Percentiles rank a stretch among this genome's conserved stretches.
phyloP scores from a whole-genome alignment of 345 rosid species.

The Erysimum cheiranthoides region DNA sequence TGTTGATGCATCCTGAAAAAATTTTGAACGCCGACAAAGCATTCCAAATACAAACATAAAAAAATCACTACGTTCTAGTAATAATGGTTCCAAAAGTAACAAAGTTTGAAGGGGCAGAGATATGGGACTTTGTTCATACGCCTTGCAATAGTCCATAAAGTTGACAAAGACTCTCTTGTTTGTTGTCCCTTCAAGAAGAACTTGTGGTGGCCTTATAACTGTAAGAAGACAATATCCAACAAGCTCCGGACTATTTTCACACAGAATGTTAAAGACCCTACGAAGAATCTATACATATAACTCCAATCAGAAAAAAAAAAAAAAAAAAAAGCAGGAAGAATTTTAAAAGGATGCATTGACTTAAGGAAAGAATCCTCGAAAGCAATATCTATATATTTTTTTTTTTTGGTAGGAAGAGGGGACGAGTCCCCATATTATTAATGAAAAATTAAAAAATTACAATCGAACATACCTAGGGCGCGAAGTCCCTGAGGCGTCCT shows the following conservation, averaged over 20 bases:
- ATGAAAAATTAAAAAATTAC: too few species aligned
- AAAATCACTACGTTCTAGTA: background rate
- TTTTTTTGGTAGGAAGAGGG: too few species aligned
- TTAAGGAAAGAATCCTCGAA: slow-evolving; percentile 8
- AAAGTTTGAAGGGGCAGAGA: background rate
- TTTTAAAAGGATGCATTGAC: background rate
- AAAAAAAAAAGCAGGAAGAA: background rate
- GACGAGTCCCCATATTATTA: too few species aligned
- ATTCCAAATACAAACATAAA: slow-evolving; percentile 6
- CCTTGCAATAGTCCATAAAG: slow-evolving; percentile 92
- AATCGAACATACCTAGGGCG: too few species aligned
- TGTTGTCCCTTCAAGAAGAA: slow-evolving; percentile 93
- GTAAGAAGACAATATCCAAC: slow-evolving; percentile 87
- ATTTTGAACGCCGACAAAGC: background rate
- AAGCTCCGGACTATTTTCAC: slow-evolving; percentile 85
- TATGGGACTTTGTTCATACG: slow-evolving; percentile 49
- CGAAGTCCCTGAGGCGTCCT: too few species aligned
- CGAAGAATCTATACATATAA: slow-evolving; percentile 69
- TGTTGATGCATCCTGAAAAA: slow-evolving; percentile 78
- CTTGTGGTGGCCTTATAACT: slow-evolving; percentile 92
- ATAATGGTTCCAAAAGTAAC: background rate
- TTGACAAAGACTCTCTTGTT: slow-evolving; percentile 93
- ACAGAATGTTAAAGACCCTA: slow-evolving; percentile 73
- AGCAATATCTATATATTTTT: background rate
- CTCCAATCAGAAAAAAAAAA: background rate